phyloP scores from a whole-genome alignment of 495 filamentous ascomycete genomes.

The Aspergillus sclerotioniger region DNA sequence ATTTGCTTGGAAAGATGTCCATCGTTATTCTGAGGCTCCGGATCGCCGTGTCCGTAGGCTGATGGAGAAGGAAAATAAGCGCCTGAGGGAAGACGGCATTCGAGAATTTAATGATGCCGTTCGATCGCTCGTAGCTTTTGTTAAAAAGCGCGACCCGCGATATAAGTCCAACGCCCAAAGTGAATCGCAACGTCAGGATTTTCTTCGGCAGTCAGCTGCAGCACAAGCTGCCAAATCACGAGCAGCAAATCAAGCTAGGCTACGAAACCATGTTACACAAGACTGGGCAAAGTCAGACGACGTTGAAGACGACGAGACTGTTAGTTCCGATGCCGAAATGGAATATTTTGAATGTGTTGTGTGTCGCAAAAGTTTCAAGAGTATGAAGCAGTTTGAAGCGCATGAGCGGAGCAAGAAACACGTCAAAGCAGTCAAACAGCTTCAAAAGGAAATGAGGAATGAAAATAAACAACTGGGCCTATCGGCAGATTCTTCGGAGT shows the following conservation, averaged over 20 bases:
- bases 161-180: conserved; percentile 67
- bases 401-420: conserved; percentile 98
- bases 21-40: conserved; percentile 77
- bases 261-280: conserved; percentile 63
- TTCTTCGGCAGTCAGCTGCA: conserved; percentile 71
- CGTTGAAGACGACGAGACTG: conserved; percentile 54
- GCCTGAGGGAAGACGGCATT: conserved; percentile 74
- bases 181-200: conserved; percentile 77
- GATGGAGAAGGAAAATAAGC: conserved; percentile 96
- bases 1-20: conserved; percentile 86
- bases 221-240: conserved; percentile 83
- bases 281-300: conserved; percentile 70
- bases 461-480: conserved; percentile 57
- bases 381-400: conserved; percentile 84
- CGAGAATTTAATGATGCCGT: conserved; percentile 93
- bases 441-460: conserved; percentile 78
- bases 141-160: conserved; percentile 89
- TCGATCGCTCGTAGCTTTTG: conserved; percentile 80
- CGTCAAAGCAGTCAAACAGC: conserved; percentile 72
- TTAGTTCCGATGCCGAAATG: conserved; percentile 53
- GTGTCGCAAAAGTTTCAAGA: conserved; percentile 91
- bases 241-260: conserved; percentile 74
- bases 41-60: conserved; percentile 78
- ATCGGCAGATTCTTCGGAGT: conserved; percentile 4
- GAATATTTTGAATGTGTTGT: conserved; percentile 83